Percentiles rank a stretch among this genome's conserved stretches.
Evolutionary conservation across 2,329 filamentous ascomycete genomes (phyloP).

Genomic region (Arthrobotrys megalospora): DNA sequence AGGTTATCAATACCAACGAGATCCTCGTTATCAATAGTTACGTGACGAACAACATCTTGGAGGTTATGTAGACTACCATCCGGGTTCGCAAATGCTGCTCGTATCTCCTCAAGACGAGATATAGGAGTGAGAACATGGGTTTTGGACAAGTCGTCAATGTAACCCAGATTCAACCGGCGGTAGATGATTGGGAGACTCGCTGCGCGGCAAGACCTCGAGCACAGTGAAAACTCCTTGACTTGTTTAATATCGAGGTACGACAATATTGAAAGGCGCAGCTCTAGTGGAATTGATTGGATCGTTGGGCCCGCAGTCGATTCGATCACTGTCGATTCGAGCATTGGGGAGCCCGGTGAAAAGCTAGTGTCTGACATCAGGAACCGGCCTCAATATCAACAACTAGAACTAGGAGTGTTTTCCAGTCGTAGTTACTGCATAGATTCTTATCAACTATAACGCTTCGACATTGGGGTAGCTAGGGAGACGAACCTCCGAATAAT

Average conservation of each 20-base stretch:
- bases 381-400: background rate
- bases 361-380: background rate
- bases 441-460: no score
- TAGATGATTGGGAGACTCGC: background rate
- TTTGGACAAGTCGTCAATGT: background rate
- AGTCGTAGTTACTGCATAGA: background rate
- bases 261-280: constrained; percentile 2
- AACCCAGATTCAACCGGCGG: constrained; percentile 3
- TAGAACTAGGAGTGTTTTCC: background rate
- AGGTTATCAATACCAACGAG: constrained; percentile 7
- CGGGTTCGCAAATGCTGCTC: constrained; percentile 6
- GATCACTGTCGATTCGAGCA: background rate
- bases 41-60: constrained; percentile 10
- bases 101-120: constrained; percentile 1
- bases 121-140: background rate
- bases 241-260: background rate
- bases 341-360: background rate
- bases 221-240: constrained; percentile 20
- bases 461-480: no score
- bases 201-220: constrained; percentile 13
- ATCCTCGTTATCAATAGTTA: constrained; percentile 28
- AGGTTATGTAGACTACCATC: constrained; percentile 1
- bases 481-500: no score
- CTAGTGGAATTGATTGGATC: constrained; percentile 1
- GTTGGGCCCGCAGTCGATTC: background rate